Conservation (phyloP, 2,329 filamentous ascomycete genomes). For the Fusarium veterinarium region DNA sequence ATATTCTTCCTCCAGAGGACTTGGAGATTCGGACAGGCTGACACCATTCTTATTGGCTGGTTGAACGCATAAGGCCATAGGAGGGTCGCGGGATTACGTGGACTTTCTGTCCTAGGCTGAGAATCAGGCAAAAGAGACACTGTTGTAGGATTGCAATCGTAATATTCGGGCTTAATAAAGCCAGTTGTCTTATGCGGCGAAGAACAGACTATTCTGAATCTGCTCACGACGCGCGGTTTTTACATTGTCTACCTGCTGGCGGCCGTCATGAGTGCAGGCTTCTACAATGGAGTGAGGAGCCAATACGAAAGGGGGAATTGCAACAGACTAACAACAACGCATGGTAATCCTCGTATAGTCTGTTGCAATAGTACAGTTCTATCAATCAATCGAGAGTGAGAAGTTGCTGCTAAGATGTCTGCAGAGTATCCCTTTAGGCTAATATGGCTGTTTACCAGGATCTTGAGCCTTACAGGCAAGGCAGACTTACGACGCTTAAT, state of each 20-base stretch:
- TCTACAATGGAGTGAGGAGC: neutral
- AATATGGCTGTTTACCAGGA: neutral
- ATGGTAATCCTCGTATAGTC: fast-evolving
- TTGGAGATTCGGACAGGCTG: too few species aligned
- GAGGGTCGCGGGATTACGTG: neutral
- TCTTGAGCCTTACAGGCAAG: fast-evolving
- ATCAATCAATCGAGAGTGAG: too few species aligned
- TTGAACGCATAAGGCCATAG: too few species aligned
- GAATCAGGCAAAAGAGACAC: neutral
- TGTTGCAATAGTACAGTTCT: too few species aligned
- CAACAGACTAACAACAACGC: too few species aligned
- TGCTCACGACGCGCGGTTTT: neutral
- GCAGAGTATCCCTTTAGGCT: neutral
- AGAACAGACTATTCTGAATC: fast-evolving
- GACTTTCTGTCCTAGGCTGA: neutral
- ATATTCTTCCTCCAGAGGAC: too few species aligned
- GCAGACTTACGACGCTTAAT: fast-evolving
- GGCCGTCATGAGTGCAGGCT: neutral
- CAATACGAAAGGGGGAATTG: neutral
- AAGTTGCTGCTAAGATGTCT: too few species aligned
- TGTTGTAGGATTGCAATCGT: neutral
- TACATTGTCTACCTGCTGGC: fast-evolving
- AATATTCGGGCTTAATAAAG: neutral
- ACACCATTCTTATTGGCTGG: neutral
- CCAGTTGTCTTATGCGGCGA: too few species aligned